Conservation (phyloP, 2,329 filamentous ascomycete genomes). For the Pseudogymnoascus pannorum region DNA sequence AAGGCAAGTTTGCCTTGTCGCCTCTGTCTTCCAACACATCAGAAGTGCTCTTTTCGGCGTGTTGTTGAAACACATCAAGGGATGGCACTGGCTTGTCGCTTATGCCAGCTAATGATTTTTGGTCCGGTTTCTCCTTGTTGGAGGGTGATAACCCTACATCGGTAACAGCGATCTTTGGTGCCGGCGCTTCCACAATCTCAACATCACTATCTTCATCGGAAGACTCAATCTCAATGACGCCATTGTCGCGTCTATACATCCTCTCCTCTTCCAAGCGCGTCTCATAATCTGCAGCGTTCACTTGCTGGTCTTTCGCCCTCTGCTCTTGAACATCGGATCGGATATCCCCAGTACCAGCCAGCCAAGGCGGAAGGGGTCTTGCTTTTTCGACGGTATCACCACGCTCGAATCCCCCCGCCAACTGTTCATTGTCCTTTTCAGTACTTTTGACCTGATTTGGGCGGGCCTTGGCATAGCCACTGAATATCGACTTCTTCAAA, state of each 20-base stretch:
- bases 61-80: not conserved
- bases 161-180: constrained; percentile 22
- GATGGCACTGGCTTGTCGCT: too few relatives aligned
- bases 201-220: constrained; percentile 49
- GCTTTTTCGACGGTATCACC: constrained; percentile 28
- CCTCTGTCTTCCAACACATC: not conserved
- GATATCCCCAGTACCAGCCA: constrained; percentile 57
- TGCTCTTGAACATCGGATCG: constrained; percentile 54
- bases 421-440: constrained; percentile 22
- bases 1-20: not conserved
- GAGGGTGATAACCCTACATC: constrained; percentile 10
- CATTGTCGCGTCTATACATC: constrained; percentile 39
- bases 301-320: constrained; percentile 47
- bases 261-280: constrained; percentile 49
- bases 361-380: constrained; percentile 68
- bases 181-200: constrained; percentile 47
- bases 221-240: constrained; percentile 56
- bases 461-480: constrained; percentile 14
- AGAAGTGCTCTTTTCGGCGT: not conserved
- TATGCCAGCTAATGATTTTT: not conserved
- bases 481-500: constrained; percentile 55
- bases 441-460: not conserved
- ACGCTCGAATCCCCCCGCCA: constrained; percentile 33
- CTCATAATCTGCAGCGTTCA: constrained; percentile 57
- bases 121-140: not conserved